A percentile compares a stretch with the other conserved stretches of the same genome.
phyloP scores from a whole-genome alignment of 1,284 basidiomycete species.

The Moesziomyces sp. region DNA sequence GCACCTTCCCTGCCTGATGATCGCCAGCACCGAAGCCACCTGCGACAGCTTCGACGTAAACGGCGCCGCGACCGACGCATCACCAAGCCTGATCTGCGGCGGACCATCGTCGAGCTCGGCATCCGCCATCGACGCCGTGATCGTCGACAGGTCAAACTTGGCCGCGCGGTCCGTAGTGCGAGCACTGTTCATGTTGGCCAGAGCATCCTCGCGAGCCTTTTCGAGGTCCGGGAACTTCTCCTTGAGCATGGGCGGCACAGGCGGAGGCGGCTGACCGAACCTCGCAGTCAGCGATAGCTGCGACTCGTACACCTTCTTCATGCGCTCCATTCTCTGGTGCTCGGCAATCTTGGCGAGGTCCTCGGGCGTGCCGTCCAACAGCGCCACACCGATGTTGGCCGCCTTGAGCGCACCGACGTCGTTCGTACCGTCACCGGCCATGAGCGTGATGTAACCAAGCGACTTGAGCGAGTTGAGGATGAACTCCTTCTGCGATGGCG shows the following conservation, averaged over 20 bases:
- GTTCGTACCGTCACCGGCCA: slow-evolving; percentile 68
- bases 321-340: slow-evolving; percentile 64
- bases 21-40: slow-evolving; percentile 56
- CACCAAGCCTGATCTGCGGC: slow-evolving; percentile 66
- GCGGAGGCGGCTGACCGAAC: slow-evolving; percentile 61
- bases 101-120: slow-evolving; percentile 65
- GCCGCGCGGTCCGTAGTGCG: slow-evolving; percentile 53
- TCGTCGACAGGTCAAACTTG: slow-evolving; percentile 62
- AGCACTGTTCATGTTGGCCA: slow-evolving; percentile 52
- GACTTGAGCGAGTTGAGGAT: slow-evolving; percentile 63
- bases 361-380: slow-evolving; percentile 65
- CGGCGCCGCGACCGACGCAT: slow-evolving; percentile 66
- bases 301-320: slow-evolving; percentile 66
- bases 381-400: slow-evolving; percentile 66
- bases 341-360: slow-evolving; percentile 65
- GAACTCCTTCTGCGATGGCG: slow-evolving; percentile 66
- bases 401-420: slow-evolving; percentile 67
- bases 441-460: slow-evolving; percentile 65
- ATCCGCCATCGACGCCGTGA: slow-evolving; percentile 62
- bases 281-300: slow-evolving; percentile 61
- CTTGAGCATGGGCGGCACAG: slow-evolving; percentile 60
- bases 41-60: slow-evolving; percentile 65
- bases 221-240: slow-evolving; percentile 63
- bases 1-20: slow-evolving; percentile 66
- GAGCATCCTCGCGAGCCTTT: slow-evolving; percentile 62